phyloP scores from a whole-genome alignment of 176 grass and related monocot genomes.

The Otatea glauca region DNA sequence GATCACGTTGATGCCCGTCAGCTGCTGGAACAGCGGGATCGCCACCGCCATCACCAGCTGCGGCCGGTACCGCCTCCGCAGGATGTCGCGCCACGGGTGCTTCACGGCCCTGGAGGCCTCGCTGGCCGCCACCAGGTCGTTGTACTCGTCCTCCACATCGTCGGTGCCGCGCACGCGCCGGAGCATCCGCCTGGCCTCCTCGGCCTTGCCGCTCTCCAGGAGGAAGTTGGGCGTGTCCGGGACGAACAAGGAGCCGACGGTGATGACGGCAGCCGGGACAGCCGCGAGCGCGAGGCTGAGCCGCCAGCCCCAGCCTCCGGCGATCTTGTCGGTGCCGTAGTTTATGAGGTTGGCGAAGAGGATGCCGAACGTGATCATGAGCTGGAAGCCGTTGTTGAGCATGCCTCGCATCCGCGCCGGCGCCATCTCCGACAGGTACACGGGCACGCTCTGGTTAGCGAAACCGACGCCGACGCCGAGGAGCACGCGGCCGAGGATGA shows the following conservation, averaged over 20 bases:
- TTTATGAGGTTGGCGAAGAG: slow-evolving; percentile 22
- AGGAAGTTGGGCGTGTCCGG: slow-evolving; percentile 39
- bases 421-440: slow-evolving; percentile 59
- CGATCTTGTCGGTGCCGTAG: slow-evolving; percentile 34
- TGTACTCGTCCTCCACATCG: slow-evolving; percentile 21
- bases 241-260: slow-evolving; percentile 17
- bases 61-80: slow-evolving; percentile 5
- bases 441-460: slow-evolving; percentile 64
- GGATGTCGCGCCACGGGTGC: slow-evolving; percentile 34
- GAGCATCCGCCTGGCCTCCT: slow-evolving; percentile 25
- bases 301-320: slow-evolving; percentile 7
- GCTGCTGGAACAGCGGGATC: slow-evolving; percentile 69
- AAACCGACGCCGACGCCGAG: slow-evolving; percentile 76
- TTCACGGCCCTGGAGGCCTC: slow-evolving; percentile 10
- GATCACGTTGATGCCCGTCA: slow-evolving; percentile 72
- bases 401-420: slow-evolving; percentile 43
- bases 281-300: slow-evolving; percentile 39
- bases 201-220: slow-evolving; percentile 6
- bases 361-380: slow-evolving; percentile 42
- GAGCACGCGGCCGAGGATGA: slow-evolving; percentile 80
- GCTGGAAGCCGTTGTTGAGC: slow-evolving; percentile 58
- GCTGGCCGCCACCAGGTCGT: slow-evolving; percentile 18
- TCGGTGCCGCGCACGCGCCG: slow-evolving; percentile 19
- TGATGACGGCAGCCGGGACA: slow-evolving; percentile 16
- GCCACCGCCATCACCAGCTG: slow-evolving; percentile 34